These are phyloP conservation scores for Halocafeteria seosinensis DNA, from an alignment of 108 stramenopile species.

Conservation along the genomic window DNA sequence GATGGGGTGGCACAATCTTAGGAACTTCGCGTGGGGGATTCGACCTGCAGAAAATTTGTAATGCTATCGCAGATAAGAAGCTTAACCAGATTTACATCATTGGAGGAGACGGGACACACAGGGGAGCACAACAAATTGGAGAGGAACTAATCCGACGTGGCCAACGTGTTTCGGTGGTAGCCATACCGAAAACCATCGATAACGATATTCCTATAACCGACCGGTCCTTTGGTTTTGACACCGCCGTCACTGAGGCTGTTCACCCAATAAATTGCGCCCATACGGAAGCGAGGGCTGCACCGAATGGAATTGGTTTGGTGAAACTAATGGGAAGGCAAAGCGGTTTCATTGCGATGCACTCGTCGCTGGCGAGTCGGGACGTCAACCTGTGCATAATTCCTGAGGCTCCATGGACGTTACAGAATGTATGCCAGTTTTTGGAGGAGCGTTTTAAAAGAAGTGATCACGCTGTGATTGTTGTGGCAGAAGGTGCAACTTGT, in stretches of 20 bases:
- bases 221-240: slow-evolving; percentile 73
- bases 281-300: slow-evolving; percentile 71
- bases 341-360: slow-evolving; percentile 78
- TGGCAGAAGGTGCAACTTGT: slow-evolving; percentile 73
- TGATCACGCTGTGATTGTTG: slow-evolving; percentile 89
- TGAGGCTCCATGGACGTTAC: slow-evolving; percentile 74
- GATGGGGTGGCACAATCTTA: slow-evolving; percentile 74
- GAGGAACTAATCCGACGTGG: slow-evolving; percentile 20
- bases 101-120: slow-evolving; percentile 93
- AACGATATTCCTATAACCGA: slow-evolving; percentile 51
- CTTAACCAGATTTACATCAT: slow-evolving; percentile 79
- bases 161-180: slow-evolving; percentile 73
- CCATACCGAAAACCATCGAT: slow-evolving; percentile 78
- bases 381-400: slow-evolving; percentile 68
- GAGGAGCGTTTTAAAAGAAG: slow-evolving; percentile 56
- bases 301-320: slow-evolving; percentile 84
- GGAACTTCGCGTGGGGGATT: slow-evolving; percentile 80
- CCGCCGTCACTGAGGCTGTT: slow-evolving; percentile 75
- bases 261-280: slow-evolving; percentile 55
- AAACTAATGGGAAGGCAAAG: slow-evolving; percentile 84
- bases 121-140: slow-evolving; percentile 52
- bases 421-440: slow-evolving; percentile 62
- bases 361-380: slow-evolving; percentile 70
- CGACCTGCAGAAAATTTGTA: slow-evolving; percentile 69
- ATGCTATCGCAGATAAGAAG: slow-evolving; percentile 41